phyloP scores from a whole-genome alignment of 176 grass and related monocot species.

The Aegilops umbellulata region DNA sequence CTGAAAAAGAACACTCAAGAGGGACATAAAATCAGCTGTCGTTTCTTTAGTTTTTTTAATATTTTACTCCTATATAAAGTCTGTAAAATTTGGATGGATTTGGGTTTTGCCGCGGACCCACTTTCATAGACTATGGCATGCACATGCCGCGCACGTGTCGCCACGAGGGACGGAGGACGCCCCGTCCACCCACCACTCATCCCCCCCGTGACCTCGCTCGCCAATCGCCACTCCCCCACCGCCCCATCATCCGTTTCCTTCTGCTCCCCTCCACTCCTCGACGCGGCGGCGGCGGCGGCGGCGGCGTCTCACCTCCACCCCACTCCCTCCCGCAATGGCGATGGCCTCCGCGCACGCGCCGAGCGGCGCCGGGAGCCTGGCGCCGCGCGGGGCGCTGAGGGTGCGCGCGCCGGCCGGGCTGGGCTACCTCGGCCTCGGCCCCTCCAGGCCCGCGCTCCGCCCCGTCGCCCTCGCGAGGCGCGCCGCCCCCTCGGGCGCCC shows the following conservation, averaged over 20 bases:
- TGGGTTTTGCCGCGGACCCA: not conserved
- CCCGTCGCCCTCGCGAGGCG: not conserved
- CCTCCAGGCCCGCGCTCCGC: not conserved
- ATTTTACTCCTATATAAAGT: too few relatives aligned
- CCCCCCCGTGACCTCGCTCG: constrained; percentile 12
- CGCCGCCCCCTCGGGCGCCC: too few relatives aligned
- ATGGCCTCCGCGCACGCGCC: constrained; percentile 35
- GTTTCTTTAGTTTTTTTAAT: too few relatives aligned
- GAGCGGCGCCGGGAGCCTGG: constrained; percentile 30
- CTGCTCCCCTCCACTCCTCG: not conserved
- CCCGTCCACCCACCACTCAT: constrained; percentile 19
- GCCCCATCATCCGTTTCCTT: not conserved
- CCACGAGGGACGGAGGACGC: not conserved
- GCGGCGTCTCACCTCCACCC: not conserved
- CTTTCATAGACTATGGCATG: not conserved
- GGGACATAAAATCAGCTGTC: too few relatives aligned
- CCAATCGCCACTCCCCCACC: not conserved
- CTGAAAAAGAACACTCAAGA: too few relatives aligned
- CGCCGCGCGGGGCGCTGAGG: constrained; percentile 3
- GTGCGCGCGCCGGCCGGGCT: constrained; percentile 18
- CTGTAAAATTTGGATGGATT: too few relatives aligned
- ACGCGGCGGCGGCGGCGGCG: constrained; percentile 6
- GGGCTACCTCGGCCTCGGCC: not conserved
- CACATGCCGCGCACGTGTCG: not conserved
- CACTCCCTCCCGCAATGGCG: constrained; percentile 20